These are phyloP conservation scores for Chrysoporthe deuterocubensis DNA, from an alignment of 2,329 filamentous ascomycete genomes.

Conservation along the genomic window DNA sequence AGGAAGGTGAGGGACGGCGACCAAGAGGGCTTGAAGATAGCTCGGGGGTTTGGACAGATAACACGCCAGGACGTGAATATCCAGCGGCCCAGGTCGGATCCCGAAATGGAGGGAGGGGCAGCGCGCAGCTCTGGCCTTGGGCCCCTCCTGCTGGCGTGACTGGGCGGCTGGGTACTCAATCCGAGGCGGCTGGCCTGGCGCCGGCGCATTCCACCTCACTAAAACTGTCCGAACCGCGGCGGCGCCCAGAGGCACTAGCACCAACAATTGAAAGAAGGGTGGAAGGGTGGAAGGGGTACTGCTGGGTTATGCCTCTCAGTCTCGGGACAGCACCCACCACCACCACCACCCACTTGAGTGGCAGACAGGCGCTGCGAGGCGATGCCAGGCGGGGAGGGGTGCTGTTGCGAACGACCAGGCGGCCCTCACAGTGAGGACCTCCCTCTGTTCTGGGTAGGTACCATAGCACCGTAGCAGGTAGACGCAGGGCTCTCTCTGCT, in stretches of 20 bases:
- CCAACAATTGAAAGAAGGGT: background rate
- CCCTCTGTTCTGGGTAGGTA: no score
- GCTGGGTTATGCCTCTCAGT: background rate
- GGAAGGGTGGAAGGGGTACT: no score
- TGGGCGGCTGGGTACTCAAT: no score
- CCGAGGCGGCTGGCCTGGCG: background rate
- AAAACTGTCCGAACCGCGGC: slow-evolving; percentile 1
- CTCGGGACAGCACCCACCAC: background rate
- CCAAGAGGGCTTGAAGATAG: background rate
- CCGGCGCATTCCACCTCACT: background rate
- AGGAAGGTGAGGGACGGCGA: slow-evolving; percentile 5
- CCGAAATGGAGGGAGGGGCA: slow-evolving; percentile 1
- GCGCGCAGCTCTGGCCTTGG: background rate
- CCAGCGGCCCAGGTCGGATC: slow-evolving; percentile 7
- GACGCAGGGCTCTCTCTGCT: no score
- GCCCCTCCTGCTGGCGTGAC: background rate
- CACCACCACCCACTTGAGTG: background rate
- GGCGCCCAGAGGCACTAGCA: slow-evolving; percentile 7
- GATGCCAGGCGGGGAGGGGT: no score
- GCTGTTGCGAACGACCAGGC: no score
- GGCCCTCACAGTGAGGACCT: no score
- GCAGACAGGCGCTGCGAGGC: background rate
- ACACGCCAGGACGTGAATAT: no score
- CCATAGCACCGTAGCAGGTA: no score
- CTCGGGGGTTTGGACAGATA: slow-evolving; percentile 7